Conservation (phyloP, 2,329 filamentous ascomycete species). For the Neoarthrinium moseri region DNA sequence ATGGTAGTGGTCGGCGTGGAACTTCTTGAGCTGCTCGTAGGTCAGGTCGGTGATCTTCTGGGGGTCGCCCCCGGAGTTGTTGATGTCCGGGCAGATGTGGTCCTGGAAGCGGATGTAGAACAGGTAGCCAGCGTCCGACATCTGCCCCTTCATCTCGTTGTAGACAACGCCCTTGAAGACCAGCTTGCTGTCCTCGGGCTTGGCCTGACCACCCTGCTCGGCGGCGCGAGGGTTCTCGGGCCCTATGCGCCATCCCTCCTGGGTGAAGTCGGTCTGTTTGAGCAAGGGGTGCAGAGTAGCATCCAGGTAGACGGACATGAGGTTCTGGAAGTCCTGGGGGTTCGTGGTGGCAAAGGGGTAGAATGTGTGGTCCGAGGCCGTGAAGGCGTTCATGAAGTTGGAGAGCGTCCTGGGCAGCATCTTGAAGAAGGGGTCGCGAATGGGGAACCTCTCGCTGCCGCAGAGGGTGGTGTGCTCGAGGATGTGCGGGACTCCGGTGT, state of each 20-base stretch:
- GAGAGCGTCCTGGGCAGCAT: conserved; percentile 98
- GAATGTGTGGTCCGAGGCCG: conserved; percentile 91
- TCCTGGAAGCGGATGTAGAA: conserved; percentile 97
- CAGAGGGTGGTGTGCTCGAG: conserved; percentile 96
- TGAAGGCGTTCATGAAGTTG: conserved; percentile 99
- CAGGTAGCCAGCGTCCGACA: conserved; percentile 94
- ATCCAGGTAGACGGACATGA: conserved; percentile 95
- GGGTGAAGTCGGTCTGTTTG: conserved; percentile 87
- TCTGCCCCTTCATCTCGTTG: conserved; percentile 99
- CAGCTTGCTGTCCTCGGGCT: conserved; percentile 62
- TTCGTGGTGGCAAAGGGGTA: conserved; percentile 99
- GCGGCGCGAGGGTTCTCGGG: conserved; percentile 78
- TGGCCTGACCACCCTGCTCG: conserved; percentile 37
- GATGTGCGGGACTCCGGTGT: conserved; percentile 94
- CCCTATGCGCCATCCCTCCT: conserved; percentile 95
- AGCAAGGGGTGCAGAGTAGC: conserved; percentile 87
- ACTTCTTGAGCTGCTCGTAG: conserved; percentile 82
- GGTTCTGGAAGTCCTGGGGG: conserved; percentile 88
- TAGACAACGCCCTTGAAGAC: conserved; percentile 98
- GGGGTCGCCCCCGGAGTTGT: conserved; percentile 96
- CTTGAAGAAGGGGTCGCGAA: conserved; percentile 99
- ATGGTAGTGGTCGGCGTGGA: conserved; percentile 92
- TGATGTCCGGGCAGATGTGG: conserved; percentile 87
- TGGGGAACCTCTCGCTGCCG: conserved; percentile 95
- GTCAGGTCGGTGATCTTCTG: conserved; percentile 95